A percentile compares a stretch with the other conserved stretches of the same genome.
Evolutionary conservation across 352 stramenopile genomes (phyloP).

Genomic region (Phytophthora sojae): DNA sequence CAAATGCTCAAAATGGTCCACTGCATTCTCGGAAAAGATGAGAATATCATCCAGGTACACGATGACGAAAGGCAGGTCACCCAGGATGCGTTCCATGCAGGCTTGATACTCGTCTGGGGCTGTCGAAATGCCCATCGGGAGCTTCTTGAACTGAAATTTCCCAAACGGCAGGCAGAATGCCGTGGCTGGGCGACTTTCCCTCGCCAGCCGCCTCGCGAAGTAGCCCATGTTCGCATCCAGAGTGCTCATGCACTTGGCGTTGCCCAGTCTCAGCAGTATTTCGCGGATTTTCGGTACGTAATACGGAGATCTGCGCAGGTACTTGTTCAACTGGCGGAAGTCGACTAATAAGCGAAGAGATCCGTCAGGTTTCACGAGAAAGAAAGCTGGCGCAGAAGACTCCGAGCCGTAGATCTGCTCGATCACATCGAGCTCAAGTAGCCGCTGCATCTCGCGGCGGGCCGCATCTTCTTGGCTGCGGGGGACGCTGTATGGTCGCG

Average conservation of each 20-base stretch:
- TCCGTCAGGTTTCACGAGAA: background rate
- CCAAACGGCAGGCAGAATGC: conserved; percentile 5
- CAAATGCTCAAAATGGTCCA: too few species aligned
- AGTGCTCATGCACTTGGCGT: too few species aligned
- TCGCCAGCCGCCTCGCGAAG: too few species aligned
- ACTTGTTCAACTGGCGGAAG: background rate
- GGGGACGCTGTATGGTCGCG: too few species aligned
- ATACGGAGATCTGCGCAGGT: background rate
- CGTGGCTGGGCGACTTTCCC: background rate
- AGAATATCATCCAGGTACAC: too few species aligned
- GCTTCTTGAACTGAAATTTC: conserved; percentile 3
- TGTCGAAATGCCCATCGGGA: conserved; percentile 13
- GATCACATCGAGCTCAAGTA: background rate
- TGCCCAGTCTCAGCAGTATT: too few species aligned
- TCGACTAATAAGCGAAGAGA: background rate
- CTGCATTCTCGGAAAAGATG: too few species aligned
- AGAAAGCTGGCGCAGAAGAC: background rate
- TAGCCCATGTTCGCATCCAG: too few species aligned
- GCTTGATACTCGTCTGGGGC: conserved; percentile 10
- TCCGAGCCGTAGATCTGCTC: background rate
- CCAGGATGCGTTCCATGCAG: conserved; percentile 3
- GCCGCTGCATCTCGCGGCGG: too few species aligned
- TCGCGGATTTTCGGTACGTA: background rate
- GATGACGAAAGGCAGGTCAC: too few species aligned
- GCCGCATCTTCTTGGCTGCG: too few species aligned